Base-by-base conservation (phyloP, 495 filamentous ascomycete genomes). In the Aspergillus mulundensis region DNA sequence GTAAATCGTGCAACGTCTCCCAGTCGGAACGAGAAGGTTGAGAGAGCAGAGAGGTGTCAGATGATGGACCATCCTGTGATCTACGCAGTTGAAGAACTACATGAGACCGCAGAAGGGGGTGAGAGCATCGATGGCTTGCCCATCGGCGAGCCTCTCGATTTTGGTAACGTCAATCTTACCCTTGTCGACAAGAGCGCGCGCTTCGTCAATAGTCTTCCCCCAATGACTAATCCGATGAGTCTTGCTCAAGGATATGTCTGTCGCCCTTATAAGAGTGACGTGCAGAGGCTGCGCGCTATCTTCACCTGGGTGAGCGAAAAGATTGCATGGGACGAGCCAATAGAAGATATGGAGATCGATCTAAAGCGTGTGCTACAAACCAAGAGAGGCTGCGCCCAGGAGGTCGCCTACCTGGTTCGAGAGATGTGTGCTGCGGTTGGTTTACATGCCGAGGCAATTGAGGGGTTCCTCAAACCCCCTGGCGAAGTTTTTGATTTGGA, bases 301-400 rank as follows among this genome's bases (percentile, higher is more conserved):
- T 99, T 96, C 65, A 96, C 87, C 10, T 99, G 93, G 92, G 89
- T 96, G 24, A 83, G 91, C 18, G 94, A 97, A 67, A 94, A 94
- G 64, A 84, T 99, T 47, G 82, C 82, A n/a, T 99, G 94, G 93
- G 94, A 99, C 66, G 91, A 96, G 62, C 89, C 90, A 43, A 89
- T 89, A 57, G 91, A 95, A 62, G 83, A 81, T 14, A 74, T 80
- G 15, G 67, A 71, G n/a, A 77, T 96, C 20, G 91, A 99, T 65
- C 82, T 89, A 12, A 81, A 87, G 55, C 79, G 87, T 47, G 89
- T 96, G 2, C 82, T 99, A 40, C 89, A 93, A 54, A 85, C 82
- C 23, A 90, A 87, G 64, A 78, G 95, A 54, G 94, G 87, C 10
- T 94, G 87, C 61, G 83, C 91, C n/a, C 83, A 95, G 66, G 94